Percentiles rank a stretch among this genome's conserved stretches.
phyloP scores from a whole-genome alignment of 1,284 basidiomycete species.

The Jaminaea rosea region DNA sequence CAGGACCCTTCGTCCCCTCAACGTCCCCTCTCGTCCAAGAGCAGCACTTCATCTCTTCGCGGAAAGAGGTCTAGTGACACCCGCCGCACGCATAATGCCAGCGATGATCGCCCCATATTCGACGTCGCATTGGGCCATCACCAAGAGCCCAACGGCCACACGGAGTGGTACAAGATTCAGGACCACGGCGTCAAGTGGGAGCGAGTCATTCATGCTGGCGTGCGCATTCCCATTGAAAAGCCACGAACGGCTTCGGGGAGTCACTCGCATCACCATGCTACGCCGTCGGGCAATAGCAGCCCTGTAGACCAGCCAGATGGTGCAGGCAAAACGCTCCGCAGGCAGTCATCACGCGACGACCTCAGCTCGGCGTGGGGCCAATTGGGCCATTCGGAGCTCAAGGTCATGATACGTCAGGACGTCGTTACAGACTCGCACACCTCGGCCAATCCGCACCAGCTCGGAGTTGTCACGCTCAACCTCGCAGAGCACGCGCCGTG shows the following conservation, averaged over 20 bases:
- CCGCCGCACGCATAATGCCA: no score
- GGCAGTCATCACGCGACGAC: neutral
- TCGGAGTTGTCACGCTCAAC: constrained; percentile 62
- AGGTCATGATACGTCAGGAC: constrained; percentile 13
- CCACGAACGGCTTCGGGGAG: no score
- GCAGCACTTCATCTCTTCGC: no score
- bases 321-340: neutral
- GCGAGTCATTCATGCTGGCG: constrained; percentile 22
- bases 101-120: no score
- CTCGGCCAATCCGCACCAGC: constrained; percentile 33
- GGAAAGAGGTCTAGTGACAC: no score
- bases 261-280: no score
- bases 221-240: constrained; percentile 34
- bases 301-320: no score
- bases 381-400: constrained; percentile 25
- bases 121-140: no score
- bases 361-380: constrained; percentile 16
- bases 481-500: constrained; percentile 64
- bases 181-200: constrained; percentile 35
- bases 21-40: no score
- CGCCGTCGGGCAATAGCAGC: no score
- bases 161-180: constrained; percentile 10
- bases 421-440: constrained; percentile 13
- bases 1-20: no score
- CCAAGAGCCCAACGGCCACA: constrained; percentile 23